A percentile compares a stretch with the other conserved stretches of the same genome.
phyloP scores from a whole-genome alignment of 345 rosid genomes.

The Populus pruinosa region DNA sequence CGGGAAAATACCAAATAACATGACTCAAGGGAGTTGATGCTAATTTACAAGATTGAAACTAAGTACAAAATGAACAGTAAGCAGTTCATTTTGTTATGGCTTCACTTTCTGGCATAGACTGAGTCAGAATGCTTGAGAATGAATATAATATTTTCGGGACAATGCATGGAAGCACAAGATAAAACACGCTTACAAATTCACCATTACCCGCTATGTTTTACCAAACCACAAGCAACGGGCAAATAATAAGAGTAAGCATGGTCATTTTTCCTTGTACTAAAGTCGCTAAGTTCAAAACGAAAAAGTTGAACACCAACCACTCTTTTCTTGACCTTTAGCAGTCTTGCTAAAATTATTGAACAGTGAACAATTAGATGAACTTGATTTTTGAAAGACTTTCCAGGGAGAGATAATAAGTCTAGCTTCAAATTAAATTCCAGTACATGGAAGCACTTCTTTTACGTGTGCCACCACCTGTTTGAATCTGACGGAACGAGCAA shows the following conservation, averaged over 20 bases:
- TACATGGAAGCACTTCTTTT: background rate
- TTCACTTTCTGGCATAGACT: background rate
- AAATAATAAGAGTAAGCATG: background rate
- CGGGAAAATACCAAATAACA: background rate
- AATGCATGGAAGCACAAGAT: too few relatives aligned
- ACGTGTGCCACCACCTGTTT: background rate
- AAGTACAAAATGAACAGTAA: too few relatives aligned
- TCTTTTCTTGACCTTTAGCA: background rate
- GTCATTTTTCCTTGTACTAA: background rate
- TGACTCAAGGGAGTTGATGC: background rate
- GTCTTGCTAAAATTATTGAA: background rate
- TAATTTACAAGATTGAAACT: too few relatives aligned
- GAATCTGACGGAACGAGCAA: background rate
- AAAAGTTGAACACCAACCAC: background rate
- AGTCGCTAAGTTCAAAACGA: too few relatives aligned
- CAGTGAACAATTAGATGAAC: background rate
- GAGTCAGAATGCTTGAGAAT: background rate
- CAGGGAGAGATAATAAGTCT: background rate
- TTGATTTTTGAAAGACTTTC: background rate
- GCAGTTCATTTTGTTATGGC: too few relatives aligned
- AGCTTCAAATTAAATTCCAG: background rate
- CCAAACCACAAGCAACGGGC: background rate
- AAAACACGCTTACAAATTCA: conserved; percentile 4
- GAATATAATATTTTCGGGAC: background rate
- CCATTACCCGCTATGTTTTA: conserved; percentile 19